Base-by-base conservation (phyloP, 768 basidiomycete species). In the Melanogaster broomeanus region DNA sequence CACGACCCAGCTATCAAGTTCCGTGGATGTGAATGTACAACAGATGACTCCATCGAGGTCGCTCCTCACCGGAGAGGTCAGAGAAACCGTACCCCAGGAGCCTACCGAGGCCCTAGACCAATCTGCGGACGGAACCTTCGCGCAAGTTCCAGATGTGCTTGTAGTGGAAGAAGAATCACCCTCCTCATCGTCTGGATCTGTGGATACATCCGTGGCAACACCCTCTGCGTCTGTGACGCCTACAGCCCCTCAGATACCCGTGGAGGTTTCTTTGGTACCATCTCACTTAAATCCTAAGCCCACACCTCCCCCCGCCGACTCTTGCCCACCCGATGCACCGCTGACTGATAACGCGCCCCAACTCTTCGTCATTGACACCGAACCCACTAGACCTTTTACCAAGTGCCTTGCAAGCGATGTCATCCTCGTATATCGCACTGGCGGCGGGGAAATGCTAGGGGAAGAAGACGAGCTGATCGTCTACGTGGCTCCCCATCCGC, bases 401-500 rank as follows among this genome's bases (percentile, higher is more conserved):
- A 15, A n/a, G 8, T 49, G 47, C 19, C 48, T 58, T 21, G 33
- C 53, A 13, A 66, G 56, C 18, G 64, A 70, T 2, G 42, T 49
- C 37, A 63, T 66, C 27, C 61, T 61, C 19, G 44, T 62, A 35
- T 60, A 68, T 50, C 53, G 61, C 11, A 28, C 51, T 3, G 61
- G 59, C 1, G 49, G 55, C 10, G 60, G 54, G 0, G 49, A 48
- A 30, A 53, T 33, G 1, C 52, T 58, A 22, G 68, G 63, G 1
- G 68, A 64, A 10, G 83, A 83, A 27, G 85, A 87, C 18, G 89
- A 91, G 49, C 62, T 80, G 4, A 90, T 91, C 48, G 88, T 91
- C 10, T 90, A 90, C 61, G 84, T 83, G 22, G 87, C 88, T 0
- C 88, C 89, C 0, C 80, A 87, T 60, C 88, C 88, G 5, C 80